phyloP scores from a whole-genome alignment of 2,329 filamentous ascomycete species.

The Fusarium siculi region DNA sequence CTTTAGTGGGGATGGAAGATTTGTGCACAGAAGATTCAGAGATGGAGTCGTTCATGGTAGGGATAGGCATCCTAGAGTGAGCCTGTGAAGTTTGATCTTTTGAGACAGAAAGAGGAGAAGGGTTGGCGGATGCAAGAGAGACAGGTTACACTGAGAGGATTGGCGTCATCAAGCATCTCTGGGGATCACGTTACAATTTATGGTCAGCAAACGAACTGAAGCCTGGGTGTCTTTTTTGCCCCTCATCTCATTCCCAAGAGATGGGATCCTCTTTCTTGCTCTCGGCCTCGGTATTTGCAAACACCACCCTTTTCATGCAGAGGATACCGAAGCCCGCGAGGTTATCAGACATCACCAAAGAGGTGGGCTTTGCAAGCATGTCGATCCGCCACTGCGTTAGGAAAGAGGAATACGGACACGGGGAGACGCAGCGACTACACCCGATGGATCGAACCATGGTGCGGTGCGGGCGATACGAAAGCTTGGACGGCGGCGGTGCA shows the following conservation, averaged over 20 bases:
- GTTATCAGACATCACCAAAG: background rate
- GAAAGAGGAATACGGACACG: constrained; percentile 5
- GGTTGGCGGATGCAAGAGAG: constrained; percentile 17
- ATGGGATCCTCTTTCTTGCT: background rate
- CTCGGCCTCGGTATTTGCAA: constrained; percentile 24
- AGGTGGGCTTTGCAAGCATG: constrained; percentile 15
- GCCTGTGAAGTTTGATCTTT: background rate
- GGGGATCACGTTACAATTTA: constrained; percentile 41
- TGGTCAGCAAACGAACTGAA: constrained; percentile 29
- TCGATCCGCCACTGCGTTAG: constrained; percentile 14
- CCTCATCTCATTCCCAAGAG: constrained; percentile 24
- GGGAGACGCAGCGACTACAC: constrained; percentile 6
- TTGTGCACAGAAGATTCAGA: constrained; percentile 51
- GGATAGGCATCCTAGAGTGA: constrained; percentile 43
- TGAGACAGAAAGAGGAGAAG: constrained; percentile 1
- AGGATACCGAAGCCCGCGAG: constrained; percentile 13
- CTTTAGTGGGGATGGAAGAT: constrained; percentile 43
- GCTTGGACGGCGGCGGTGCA: background rate
- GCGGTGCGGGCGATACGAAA: background rate
- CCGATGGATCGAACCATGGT: constrained; percentile 34
- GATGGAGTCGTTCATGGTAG: constrained; percentile 45
- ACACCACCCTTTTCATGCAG: constrained; percentile 2
- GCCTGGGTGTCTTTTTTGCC: constrained; percentile 1
- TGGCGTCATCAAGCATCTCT: constrained; percentile 26
- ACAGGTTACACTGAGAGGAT: constrained; percentile 17